Conservation (phyloP, 805 yeast genomes). For the Kodamaea hsintzibuensis region DNA sequence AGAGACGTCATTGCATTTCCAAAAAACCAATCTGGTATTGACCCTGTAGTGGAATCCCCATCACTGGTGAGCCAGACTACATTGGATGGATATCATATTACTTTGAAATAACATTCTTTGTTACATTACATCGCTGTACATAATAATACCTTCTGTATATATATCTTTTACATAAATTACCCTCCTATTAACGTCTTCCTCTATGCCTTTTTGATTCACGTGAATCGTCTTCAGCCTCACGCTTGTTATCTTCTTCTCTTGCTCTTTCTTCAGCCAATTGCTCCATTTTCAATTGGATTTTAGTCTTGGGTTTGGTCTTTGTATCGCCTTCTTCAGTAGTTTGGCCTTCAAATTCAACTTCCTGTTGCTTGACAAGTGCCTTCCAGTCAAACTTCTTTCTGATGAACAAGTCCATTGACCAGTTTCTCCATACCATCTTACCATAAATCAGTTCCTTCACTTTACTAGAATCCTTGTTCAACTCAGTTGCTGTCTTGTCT, state of each 20-base stretch:
- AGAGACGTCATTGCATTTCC: conserved; percentile 97
- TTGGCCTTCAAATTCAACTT: conserved; percentile 30
- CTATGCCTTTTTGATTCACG: conserved; percentile 23
- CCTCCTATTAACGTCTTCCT: conserved; percentile 15
- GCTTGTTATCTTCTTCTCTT: conserved; percentile 25
- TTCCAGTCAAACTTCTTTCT: conserved; percentile 87
- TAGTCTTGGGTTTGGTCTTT: conserved; percentile 25
- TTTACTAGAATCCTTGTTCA: conserved; percentile 56
- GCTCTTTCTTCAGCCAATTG: conserved; percentile 31
- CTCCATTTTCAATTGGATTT: conserved; percentile 43
- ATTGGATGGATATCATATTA: conserved; percentile 56
- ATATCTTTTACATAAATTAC: not conserved
- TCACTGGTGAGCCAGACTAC: conserved; percentile 54
- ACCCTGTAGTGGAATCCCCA: conserved; percentile 87
- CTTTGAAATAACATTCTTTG: not conserved
- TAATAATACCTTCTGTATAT: not conserved
- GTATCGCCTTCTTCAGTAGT: conserved; percentile 17
- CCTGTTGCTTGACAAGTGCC: conserved; percentile 50
- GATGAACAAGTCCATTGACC: conserved; percentile 80
- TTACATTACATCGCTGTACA: not conserved
- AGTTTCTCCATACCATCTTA: conserved; percentile 90
- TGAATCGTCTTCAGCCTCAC: conserved; percentile 19
- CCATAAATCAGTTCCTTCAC: conserved; percentile 90
- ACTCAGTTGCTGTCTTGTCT: conserved; percentile 76
- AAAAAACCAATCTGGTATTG: conserved; percentile 84